These are phyloP conservation scores for Claviceps purpurea DNA, from an alignment of 2,329 filamentous ascomycete genomes.

Conservation along the genomic window DNA sequence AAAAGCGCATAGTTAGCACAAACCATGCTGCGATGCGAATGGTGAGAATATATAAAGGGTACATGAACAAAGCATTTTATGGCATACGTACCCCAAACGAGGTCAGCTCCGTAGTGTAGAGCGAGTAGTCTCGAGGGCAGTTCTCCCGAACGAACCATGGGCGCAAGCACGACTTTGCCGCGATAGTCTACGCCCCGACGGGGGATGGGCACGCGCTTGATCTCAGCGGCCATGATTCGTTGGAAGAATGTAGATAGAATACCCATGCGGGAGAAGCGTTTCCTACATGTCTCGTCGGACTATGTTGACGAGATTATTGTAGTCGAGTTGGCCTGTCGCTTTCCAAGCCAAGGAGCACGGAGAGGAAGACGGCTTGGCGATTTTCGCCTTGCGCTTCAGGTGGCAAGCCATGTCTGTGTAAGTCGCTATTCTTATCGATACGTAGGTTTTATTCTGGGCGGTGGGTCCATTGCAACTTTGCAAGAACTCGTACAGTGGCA, in stretches of 20 bases:
- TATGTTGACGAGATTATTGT: neutral
- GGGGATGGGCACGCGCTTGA: conserved; percentile 69
- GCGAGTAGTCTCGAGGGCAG: conserved; percentile 78
- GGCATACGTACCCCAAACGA: conserved; percentile 67
- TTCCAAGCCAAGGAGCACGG: too few relatives aligned
- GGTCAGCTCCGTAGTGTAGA: conserved; percentile 86
- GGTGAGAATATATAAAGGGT: neutral
- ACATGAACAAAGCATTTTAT: neutral
- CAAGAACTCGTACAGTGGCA: too few relatives aligned
- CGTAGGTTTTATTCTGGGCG: neutral
- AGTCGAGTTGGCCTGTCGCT: neutral
- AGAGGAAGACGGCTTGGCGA: neutral
- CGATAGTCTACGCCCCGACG: conserved; percentile 84
- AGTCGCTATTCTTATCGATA: conserved; percentile 1
- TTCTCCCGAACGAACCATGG: conserved; percentile 97
- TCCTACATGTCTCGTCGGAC: conserved; percentile 8
- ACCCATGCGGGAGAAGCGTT: conserved; percentile 3
- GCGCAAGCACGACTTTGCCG: conserved; percentile 85
- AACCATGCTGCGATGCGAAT: neutral
- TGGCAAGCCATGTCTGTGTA: neutral
- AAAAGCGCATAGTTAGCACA: neutral
- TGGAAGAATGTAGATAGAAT: conserved; percentile 24
- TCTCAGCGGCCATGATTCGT: conserved; percentile 43
- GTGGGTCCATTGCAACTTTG: neutral
- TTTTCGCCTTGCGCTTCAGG: neutral